Evolutionary conservation across 2,329 filamentous ascomycete species (phyloP).

Genomic region (Tolypocladium album): DNA sequence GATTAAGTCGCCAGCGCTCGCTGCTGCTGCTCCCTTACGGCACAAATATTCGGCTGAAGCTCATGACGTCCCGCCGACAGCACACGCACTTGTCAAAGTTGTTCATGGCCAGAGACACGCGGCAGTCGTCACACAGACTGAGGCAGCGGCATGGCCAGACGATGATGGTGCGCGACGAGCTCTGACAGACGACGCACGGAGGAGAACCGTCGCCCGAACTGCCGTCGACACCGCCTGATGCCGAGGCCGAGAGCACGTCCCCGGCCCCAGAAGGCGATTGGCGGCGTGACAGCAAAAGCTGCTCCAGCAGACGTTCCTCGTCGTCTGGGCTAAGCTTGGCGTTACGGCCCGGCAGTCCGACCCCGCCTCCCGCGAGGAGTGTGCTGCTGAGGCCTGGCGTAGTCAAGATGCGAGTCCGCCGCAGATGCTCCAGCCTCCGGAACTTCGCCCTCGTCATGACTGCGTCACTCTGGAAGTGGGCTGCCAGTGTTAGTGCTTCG

Average conservation of each 20-base stretch:
- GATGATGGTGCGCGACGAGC: conserved; percentile 74
- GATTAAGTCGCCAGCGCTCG: background rate
- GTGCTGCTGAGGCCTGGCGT: conserved; percentile 10
- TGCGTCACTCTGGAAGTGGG: conserved; percentile 59
- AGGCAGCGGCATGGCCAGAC: conserved; percentile 96
- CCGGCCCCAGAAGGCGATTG: conserved; percentile 8
- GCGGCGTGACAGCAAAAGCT: conserved; percentile 45
- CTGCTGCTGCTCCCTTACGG: conserved; percentile 30
- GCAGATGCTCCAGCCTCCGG: conserved; percentile 53
- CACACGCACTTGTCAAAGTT: conserved; percentile 97
- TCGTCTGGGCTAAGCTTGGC: conserved; percentile 43
- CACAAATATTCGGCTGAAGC: conserved; percentile 86
- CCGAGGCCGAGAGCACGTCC: conserved; percentile 42
- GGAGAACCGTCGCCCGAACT: conserved; percentile 61
- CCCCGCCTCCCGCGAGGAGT: conserved; percentile 10
- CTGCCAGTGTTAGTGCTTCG: conserved; percentile 71
- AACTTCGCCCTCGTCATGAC: conserved; percentile 79
- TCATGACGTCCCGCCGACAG: conserved; percentile 76
- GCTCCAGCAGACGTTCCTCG: conserved; percentile 49
- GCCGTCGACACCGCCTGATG: conserved; percentile 38
- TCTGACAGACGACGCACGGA: conserved; percentile 89
- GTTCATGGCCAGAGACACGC: conserved; percentile 88
- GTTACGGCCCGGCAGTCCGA: conserved; percentile 7
- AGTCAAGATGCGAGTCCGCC: conserved; percentile 53
- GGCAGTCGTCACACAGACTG: conserved; percentile 88